Base-by-base conservation (phyloP, 2,329 filamentous ascomycete genomes). In the Fusarium solani-melongenae region DNA sequence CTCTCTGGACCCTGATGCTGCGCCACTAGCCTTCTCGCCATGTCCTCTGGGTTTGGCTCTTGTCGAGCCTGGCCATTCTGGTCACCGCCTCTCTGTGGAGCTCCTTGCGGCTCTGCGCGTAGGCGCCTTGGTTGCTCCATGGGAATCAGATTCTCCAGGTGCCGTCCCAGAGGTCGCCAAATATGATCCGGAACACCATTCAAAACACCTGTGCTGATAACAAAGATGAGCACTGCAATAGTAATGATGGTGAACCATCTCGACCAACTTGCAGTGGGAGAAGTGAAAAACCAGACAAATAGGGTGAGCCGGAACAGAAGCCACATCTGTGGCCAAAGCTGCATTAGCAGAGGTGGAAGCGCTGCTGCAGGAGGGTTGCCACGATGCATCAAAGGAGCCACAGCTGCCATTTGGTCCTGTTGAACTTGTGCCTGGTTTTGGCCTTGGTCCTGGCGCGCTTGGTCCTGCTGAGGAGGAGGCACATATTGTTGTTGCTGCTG, bases 221-320 rank as follows among this genome's bases (percentile, higher is more conserved):
- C 81, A 69, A 92, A 90, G 27, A 92, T 84, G 34, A 86, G 81
- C 29, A 88, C 73, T 8, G 90, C 89, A 34, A 91, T 82, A 8
- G 84, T 82, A 46, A 89, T 82, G 24, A 92, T 86, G 22, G 87
- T 86, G 9, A 89, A 75, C 87, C 88, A 91, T 56, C 90, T 86
- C 10, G 86, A 86, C 89, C 89, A 92, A 75, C 86, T 91, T 3
- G 86, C 84, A 51, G 86, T 85, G 0, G 88, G 86, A 11, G 86
- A 86, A 1, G 90, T 91, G 69, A 92, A 92, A 81, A 91, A 90
- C 89, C 89, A 92, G 14, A 92, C 86, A 77, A 92, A 91, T 7
- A 89, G 80, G 12, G 85, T 83, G 10, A 92, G 81, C 9, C 90
- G 86, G 38, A 90, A 82, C 1, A 91, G 73, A 60, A 92, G 84